Evolutionary conservation across 2,329 filamentous ascomycete genomes (phyloP), one percentile per base, ranked within the genome.

Genomic region (Fusarium kyushuense): DNA sequence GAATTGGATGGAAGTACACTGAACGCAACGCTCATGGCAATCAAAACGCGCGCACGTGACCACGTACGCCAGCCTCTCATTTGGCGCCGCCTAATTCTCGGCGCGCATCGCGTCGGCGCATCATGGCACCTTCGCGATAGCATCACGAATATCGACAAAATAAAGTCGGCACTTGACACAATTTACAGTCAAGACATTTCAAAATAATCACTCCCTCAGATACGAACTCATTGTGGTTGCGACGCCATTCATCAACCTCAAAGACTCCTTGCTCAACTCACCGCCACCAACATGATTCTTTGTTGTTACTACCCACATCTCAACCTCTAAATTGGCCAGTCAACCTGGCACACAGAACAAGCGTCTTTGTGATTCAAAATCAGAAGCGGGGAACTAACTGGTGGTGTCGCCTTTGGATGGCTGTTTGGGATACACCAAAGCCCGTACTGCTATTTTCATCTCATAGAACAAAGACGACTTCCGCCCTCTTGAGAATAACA

Each of bases 61-160:
- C 61, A 63, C 69, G 63, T 43, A 43, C 30, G 7, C 68, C 69
- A 74, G 43, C 69, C 69, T 72, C 66, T 63, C 48, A 51, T 64
- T 74, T 65, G 72, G 75, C 73, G 75, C 75, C 76, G 76, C 75
- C 71, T 78, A 78, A 78, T 75, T 76, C 51, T 78, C 76, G 76
- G 76, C 72, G 76, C 75, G 70, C 69, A 70, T 69, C 74, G 75
- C 76, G 74, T 70, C 67, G 45, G 63, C 60, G 56, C 64, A 70
- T 73, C 72, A 69, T 71, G 72, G 69, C 71, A 74, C 59, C 48
- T 63, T 63, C 72, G 61, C 67, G 65, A 66, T 60, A 68, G 69
- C 69, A 67, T 70, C 69, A 56, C 54, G 49, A 67, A 66, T 65
- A 63, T 51, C 62, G 54, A 58, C 64, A 67, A 56, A 65, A 70